Base-by-base conservation (phyloP, 192 early-diverging fungal species). In the Coemansia sp. region DNA sequence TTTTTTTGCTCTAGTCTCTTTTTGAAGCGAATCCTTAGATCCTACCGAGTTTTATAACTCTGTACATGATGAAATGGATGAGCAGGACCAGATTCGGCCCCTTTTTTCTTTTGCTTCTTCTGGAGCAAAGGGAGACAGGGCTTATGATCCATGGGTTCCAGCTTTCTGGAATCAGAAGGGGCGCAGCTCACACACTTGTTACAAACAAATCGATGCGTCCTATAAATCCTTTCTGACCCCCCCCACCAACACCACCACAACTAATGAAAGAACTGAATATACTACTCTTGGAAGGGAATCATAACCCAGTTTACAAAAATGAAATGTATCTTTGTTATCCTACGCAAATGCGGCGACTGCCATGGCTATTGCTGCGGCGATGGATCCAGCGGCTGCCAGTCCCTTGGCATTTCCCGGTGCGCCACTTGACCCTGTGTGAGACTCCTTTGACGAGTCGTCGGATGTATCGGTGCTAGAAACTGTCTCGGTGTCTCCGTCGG, bases 101-200 rank as follows among this genome's bases (percentile, higher is more conserved):
- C 47, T 20, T 54, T 40, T 17, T 47, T 13, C n/a, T n/a, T n/a
- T n/a, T n/a, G n/a, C n/a, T n/a, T n/a, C n/a, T n/a, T n/a, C n/a
- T n/a, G n/a, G n/a, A n/a, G 4, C 37, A 19, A 14, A 19, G 17
- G 42, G 6, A 45, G 50, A 45, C 27, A 2, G n/a, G 13, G 59
- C 44, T 11, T 48, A 61, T 61, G 59, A 61, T 68, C 44, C 40
- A 34, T 34, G 45, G 42, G 30, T 42, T 52, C n/a, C 53, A 52
- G 25, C 40, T 50, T 38, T 30, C 7, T 47, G 42, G 37, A n/a
- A 15, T 50, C 41, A 36, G 68, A 70, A 41, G 33, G 68, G 68
- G 61, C 57, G 61, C 68, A 70, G 62, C 68, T 70, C 68, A 70
- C 62, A 63, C 23, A 6, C 55, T 60, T 70, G 68, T 70, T 70